Percentiles rank a stretch among this genome's conserved stretches.
phyloP scores from a whole-genome alignment of 805 yeast genomes.

The Suhomyces prunicola region DNA sequence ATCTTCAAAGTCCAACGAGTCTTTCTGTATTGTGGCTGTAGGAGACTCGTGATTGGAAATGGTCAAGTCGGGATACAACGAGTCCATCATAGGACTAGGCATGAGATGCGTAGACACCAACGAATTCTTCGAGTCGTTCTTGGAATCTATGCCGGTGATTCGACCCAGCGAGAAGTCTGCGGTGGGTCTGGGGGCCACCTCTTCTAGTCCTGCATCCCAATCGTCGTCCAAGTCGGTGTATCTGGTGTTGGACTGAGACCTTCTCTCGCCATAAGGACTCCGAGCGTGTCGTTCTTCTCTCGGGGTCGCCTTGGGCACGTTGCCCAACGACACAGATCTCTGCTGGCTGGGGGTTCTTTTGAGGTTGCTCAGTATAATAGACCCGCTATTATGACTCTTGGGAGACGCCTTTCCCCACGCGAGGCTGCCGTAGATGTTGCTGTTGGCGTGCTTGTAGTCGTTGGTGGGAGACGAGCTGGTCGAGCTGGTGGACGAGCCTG shows the following conservation, averaged over 20 bases:
- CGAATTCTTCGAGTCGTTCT: not conserved
- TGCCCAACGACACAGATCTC: conserved; percentile 20
- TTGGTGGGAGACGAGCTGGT: conserved; percentile 4
- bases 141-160: conserved; percentile 8
- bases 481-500: conserved; percentile 21
- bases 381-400: conserved; percentile 9
- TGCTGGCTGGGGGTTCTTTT: conserved; percentile 13
- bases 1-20: conserved; percentile 41
- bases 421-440: conserved; percentile 38
- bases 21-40: conserved; percentile 17
- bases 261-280: not conserved
- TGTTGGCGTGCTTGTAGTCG: conserved; percentile 26
- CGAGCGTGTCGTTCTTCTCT: not conserved
- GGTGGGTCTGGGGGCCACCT: conserved; percentile 9
- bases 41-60: conserved; percentile 5
- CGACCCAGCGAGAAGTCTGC: conserved; percentile 9
- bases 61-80: conserved; percentile 37
- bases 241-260: conserved; percentile 14
- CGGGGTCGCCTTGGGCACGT: not conserved
- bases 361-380: conserved; percentile 7
- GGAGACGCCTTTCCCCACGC: conserved; percentile 15
- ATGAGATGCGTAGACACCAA: conserved; percentile 3
- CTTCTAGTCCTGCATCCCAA: conserved; percentile 77
- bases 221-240: conserved; percentile 83
- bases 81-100: conserved; percentile 30